Evolutionary conservation across 495 filamentous ascomycete genomes (phyloP), one percentile per base, ranked within the genome.

Genomic region (Aspergillus mulundensis): DNA sequence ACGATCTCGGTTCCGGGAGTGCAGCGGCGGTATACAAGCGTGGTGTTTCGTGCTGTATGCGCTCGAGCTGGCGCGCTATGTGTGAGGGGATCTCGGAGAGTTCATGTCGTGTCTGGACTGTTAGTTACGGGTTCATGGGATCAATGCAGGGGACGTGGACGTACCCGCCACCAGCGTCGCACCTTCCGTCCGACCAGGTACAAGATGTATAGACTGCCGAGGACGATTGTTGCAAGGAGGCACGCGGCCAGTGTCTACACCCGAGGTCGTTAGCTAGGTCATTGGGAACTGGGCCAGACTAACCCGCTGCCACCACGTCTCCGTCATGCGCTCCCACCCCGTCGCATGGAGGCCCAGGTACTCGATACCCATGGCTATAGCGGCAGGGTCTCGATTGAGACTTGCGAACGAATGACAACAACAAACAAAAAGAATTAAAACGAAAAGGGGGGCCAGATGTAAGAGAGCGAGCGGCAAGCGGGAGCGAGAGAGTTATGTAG

Each of bases 301-400:
- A 36, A 62, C 60, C 32, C 50, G 42, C 46, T 56, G 48, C 60
- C 60, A 62, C 60, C 60, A 62, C 52, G 60, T 59, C 60, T 50
- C 46, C 8, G 55, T 40, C 60, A 62, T 62, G 24, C 24, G 44
- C 43, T 59, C 42, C 60, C 60, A 62, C 39, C 60, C 60, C 39
- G 57, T 50, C 41, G 60, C 60, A 40, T 59, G 48, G 47, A 62
- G 54, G 24, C 60, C 60, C 56, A 62, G 53, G 30, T 56, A 59
- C 25, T 62, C 60, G 6, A 43, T 32, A 11, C 56, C 56, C 60
- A 62, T 62, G 25, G 43, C 28, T 30, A 4, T 48, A 56, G 46
- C 20, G 25, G 50, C 19, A 12, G 45, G 16, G 5, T 34, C 48
- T 19, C 10, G 18, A 49, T 36, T 14, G 16, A 59, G 48, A 48